Evolutionary conservation across 805 yeast genomes (phyloP).

Genomic region (Kodamaea kakaduensis): DNA sequence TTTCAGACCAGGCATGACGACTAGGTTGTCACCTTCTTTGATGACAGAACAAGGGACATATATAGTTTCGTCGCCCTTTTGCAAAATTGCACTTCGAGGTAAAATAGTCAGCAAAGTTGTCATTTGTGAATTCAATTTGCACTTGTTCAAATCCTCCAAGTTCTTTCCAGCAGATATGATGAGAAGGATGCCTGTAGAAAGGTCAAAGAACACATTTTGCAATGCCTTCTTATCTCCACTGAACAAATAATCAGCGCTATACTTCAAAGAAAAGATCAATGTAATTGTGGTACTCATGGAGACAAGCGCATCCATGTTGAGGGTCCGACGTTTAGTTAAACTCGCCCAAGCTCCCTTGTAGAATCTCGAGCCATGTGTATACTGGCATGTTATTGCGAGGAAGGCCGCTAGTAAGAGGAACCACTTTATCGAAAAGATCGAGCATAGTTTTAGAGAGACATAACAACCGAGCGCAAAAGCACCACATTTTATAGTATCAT

Average conservation of each 20-base stretch:
- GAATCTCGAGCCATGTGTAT: constrained; percentile 3
- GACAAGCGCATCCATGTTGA: constrained; percentile 10
- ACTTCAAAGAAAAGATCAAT: constrained; percentile 6
- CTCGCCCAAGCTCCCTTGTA: constrained; percentile 9
- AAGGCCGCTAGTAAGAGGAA: not conserved
- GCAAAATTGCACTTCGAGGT: constrained; percentile 6
- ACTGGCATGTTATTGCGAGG: constrained; percentile 6
- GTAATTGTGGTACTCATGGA: constrained; percentile 10
- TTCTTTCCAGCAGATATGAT: constrained; percentile 8
- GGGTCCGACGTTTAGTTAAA: constrained; percentile 6
- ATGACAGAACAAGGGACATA: constrained; percentile 9
- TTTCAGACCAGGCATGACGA: constrained; percentile 10
- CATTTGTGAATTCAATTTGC: constrained; percentile 8
- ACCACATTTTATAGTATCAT: constrained; percentile 5
- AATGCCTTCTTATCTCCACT: not conserved
- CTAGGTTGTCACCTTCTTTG: constrained; percentile 8
- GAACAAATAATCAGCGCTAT: constrained; percentile 1
- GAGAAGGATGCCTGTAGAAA: constrained; percentile 8
- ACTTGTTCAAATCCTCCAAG: constrained; percentile 7
- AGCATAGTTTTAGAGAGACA: constrained; percentile 3
- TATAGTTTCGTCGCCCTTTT: constrained; percentile 3
- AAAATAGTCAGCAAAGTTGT: constrained; percentile 8
- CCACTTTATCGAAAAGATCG: not conserved
- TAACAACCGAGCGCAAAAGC: constrained; percentile 5
- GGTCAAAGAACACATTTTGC: constrained; percentile 8